Evolutionary conservation across 352 stramenopile species (phyloP), one percentile per base, ranked within the genome.

Genomic region (Pythium grandisporangium): DNA sequence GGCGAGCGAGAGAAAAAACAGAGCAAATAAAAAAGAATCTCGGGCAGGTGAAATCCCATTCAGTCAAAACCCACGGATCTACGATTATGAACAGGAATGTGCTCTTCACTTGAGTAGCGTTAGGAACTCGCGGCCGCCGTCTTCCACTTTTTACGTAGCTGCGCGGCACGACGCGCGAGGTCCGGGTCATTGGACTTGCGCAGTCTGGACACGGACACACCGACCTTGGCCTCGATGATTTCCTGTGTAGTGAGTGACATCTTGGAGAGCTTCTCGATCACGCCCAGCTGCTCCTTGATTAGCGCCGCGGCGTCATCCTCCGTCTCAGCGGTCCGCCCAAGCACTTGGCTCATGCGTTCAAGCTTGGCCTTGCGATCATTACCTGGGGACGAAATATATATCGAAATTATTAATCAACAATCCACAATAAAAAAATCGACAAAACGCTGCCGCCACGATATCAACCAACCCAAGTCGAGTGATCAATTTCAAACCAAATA

Each of bases 121-220:
- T 52, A 13, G 32, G 44, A 3, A 53, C 61, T 33, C 41, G 37
- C n/a, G 26, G 61, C 71, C 44, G 81, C 58, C 17, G 59, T 67
- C 64, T 86, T 84, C 77, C 77, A 91, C 55, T 91, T 87, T 53
- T 82, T 83, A 19, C 73, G 73, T 13, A 91, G 63, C 37, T 69
- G 69, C 17, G 66, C 62, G 3, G 77, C 72, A 12, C 66, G 55
- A 33, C 75, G 66, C 36, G 57, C 57, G 54, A 85, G 42, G n/a
- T 73, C 67, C 26, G 82, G 63, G 52, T 80, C 71, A 48, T 45
- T 85, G 57, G 78, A 84, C 38, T 91, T 88, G 30, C 78, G 78
- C 39, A 91, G 49, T 41, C 82, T 88, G 24, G 70, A 85, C 13
- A 91, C 73, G 5, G 63, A 48, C 20, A 85, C 68, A 30, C 78